These are phyloP conservation scores for Acacia crassicarpa DNA, from an alignment of 306 rosid species.

Conservation along the genomic window DNA sequence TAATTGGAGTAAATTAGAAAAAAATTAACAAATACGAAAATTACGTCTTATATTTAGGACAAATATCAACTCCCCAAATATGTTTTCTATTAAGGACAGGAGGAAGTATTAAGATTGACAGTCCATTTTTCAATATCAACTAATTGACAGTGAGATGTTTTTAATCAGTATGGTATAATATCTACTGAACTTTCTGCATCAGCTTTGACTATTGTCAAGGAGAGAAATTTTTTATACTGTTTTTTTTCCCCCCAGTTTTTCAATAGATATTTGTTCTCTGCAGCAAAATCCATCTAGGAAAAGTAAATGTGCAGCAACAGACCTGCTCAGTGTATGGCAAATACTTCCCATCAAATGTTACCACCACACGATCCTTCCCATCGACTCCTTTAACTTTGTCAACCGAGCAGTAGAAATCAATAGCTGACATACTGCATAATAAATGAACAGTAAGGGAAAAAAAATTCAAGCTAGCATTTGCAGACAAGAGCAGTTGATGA, in stretches of 20 bases:
- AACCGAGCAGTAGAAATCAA: conserved; percentile 94
- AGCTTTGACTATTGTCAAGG: neutral
- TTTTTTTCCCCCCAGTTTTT: neutral
- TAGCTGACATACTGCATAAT: conserved; percentile 82
- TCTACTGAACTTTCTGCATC: conserved; percentile 13
- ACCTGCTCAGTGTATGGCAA: conserved; percentile 88
- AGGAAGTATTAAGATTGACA: neutral
- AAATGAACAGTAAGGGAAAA: conserved; percentile 25
- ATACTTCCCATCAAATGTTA: conserved; percentile 86
- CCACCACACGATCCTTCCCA: conserved; percentile 87
- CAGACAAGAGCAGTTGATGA: neutral
- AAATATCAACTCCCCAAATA: too few relatives aligned
- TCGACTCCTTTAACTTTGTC: conserved; percentile 89
- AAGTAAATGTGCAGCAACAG: conserved; percentile 36
- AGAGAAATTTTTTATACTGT: neutral
- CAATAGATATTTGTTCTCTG: neutral
- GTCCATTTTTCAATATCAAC: neutral
- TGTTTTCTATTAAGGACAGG: too few relatives aligned
- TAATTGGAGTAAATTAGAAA: too few relatives aligned
- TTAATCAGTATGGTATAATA: conserved; percentile 5
- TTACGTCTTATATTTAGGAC: too few relatives aligned
- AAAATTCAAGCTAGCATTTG: neutral
- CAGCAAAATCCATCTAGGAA: conserved; percentile 2
- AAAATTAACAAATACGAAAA: too few relatives aligned
- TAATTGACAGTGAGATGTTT: conserved; percentile 13